These are phyloP conservation scores for Osmanthus fragrans DNA, from an alignment of 257 asterid species.

Conservation along the genomic window DNA sequence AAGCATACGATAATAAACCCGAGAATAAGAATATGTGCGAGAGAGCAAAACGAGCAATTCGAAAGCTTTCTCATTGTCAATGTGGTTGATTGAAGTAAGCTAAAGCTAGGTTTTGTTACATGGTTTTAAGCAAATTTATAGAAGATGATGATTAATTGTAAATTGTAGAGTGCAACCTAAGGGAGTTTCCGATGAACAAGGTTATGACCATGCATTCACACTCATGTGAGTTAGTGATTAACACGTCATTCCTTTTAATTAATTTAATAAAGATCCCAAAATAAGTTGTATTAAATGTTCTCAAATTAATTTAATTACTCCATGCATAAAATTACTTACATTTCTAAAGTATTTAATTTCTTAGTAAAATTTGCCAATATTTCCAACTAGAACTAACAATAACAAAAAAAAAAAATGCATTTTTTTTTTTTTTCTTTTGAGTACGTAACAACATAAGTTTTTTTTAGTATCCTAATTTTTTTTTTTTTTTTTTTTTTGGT, in stretches of 20 bases:
- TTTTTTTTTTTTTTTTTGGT: too few species aligned
- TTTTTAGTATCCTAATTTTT: too few species aligned
- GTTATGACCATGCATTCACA: not conserved
- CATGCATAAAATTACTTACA: too few species aligned
- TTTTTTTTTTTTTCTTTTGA: too few species aligned
- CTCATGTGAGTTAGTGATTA: not conserved
- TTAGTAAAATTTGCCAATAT: not conserved
- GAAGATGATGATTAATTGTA: conserved; percentile 15
- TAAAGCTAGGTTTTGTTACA: not conserved
- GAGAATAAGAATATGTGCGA: not conserved
- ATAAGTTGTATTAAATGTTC: too few species aligned
- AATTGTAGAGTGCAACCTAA: conserved; percentile 22
- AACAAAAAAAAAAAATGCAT: too few species aligned
- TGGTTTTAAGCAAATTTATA: conserved; percentile 17
- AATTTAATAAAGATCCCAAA: not conserved
- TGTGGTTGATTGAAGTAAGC: not conserved
- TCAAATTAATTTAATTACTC: too few species aligned
- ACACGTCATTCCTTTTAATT: not conserved
- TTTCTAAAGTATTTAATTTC: too few species aligned
- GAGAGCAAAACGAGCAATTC: conserved; percentile 6
- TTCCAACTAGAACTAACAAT: too few species aligned
- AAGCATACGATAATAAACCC: conserved; percentile 4
- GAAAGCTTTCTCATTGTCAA: conserved; percentile 30
- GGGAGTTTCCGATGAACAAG: not conserved
- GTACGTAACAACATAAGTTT: too few species aligned